Evolutionary conservation across 176 grass and related monocot species (phyloP).

Genomic region (barley (Hordeum vulgare)): MorexV3_pseudomolecules_assembly NC_058518.1:428499349-428499848

Average conservation of each 20-base stretch:
- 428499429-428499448: no score
- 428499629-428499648: neutral
- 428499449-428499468: neutral
- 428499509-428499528: neutral
- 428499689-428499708: neutral
- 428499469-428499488: neutral
- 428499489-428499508: neutral
- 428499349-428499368: neutral
- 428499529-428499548: neutral
- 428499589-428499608: neutral
- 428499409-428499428: no score
- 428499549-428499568: neutral
- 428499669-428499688: neutral
- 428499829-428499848: neutral
- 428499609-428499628: neutral
- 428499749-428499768: neutral
- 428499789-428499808: no score
- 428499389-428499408: neutral
- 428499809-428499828: neutral
- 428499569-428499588: neutral
- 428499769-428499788: no score
- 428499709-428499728: neutral
- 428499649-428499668: slow-evolving; percentile 12
- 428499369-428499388: neutral
- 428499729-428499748: neutral